A percentile compares a stretch with the other conserved stretches of the same genome.
Conservation (phyloP, 345 rosid species). For the Salix udensis region DNA sequence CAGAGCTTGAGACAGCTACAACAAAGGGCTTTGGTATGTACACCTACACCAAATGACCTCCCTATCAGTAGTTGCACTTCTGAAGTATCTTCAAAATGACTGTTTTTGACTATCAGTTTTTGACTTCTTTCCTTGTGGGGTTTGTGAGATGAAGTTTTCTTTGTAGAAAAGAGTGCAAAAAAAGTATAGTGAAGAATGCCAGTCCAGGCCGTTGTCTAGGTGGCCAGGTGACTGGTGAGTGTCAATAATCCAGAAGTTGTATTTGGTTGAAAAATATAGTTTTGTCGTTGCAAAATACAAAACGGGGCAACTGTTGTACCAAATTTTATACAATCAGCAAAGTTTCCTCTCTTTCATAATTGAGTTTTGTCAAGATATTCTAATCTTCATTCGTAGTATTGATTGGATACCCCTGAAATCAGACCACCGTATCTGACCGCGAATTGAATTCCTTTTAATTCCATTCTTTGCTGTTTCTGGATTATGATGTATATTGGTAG, state of each 20-base stretch:
- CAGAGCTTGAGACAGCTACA: conserved; percentile 93
- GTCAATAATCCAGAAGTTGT: conserved; percentile 30
- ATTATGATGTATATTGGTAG: background rate
- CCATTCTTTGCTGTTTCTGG: background rate
- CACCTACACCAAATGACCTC: conserved; percentile 61
- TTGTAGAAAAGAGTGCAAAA: conserved; percentile 20
- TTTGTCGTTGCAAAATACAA: conserved; percentile 12
- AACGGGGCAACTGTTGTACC: conserved; percentile 18
- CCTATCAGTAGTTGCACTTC: conserved; percentile 49
- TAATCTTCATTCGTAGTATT: background rate
- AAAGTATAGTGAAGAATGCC: conserved; percentile 47
- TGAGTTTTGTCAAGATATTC: background rate
- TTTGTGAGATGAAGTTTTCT: conserved; percentile 27
- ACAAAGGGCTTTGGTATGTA: conserved; percentile 78
- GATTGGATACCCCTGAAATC: background rate
- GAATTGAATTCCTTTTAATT: background rate
- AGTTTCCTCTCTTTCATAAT: conserved; percentile 2
- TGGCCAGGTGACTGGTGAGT: conserved; percentile 68
- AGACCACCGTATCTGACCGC: background rate
- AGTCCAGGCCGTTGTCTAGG: conserved; percentile 71
- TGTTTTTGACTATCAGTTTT: background rate
- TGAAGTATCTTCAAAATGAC: conserved; percentile 50
- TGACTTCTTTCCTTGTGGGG: background rate
- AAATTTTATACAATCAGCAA: conserved; percentile 13
- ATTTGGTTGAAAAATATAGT: conserved; percentile 14